A percentile compares a stretch with the other conserved stretches of the same genome.
These are phyloP conservation scores for Leishmania turanica DNA, from an alignment of 208 protist species.

Conservation along the genomic window DNA sequence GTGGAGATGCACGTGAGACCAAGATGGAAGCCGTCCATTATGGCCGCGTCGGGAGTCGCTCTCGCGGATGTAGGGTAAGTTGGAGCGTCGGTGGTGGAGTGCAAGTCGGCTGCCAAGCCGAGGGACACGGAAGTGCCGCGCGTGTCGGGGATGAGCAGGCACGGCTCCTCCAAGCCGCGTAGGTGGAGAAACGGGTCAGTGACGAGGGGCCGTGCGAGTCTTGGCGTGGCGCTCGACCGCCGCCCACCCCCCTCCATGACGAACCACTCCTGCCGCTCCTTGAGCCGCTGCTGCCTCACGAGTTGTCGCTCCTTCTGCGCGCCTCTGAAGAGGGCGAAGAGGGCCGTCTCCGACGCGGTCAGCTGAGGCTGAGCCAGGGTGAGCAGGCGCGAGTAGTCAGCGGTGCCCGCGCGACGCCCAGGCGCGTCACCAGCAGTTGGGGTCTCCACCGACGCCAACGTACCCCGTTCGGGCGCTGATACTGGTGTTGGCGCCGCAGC, in stretches of 20 bases:
- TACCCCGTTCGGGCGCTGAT: not conserved
- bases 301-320: slow-evolving; percentile 15
- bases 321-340: slow-evolving; percentile 12
- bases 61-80: not conserved
- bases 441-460: not conserved
- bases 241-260: not conserved
- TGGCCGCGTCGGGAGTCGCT: not conserved
- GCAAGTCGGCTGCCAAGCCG: slow-evolving; percentile 6
- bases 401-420: not conserved
- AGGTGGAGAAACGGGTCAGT: slow-evolving; percentile 13
- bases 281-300: not conserved
- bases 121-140: slow-evolving; percentile 3
- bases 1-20: slow-evolving; percentile 17
- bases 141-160: slow-evolving; percentile 29
- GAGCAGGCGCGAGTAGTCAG: slow-evolving; percentile 2
- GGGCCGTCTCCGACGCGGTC: not conserved
- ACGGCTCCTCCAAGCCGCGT: slow-evolving; percentile 23
- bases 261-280: not conserved
- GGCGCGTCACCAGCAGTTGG: not conserved
- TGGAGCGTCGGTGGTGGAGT: not conserved
- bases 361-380: slow-evolving; percentile 14
- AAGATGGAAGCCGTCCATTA: slow-evolving; percentile 13
- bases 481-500: not conserved
- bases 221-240: not conserved
- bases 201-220: not conserved